Evolutionary conservation across 257 asterid genomes (phyloP), one percentile per base, ranked within the genome.

Genomic region (Dorcoceras hygrometricum): DNA sequence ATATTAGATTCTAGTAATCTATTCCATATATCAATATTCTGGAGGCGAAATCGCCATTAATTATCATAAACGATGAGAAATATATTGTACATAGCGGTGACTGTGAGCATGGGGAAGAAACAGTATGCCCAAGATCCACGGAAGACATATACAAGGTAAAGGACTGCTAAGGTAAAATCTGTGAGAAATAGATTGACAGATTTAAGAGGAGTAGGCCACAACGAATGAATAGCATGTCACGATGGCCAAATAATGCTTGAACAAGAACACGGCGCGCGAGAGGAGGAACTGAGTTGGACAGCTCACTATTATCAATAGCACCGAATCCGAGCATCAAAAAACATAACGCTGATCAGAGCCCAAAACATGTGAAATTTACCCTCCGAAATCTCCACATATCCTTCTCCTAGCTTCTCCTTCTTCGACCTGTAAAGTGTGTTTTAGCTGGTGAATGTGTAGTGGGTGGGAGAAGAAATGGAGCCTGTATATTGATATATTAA

Each of bases 261-360:
- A 58, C 23, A 68, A 12, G 6, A 27, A 68, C 59, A 57, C 24
- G 22, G 43, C 9, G 10, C 20, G 25, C 11, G n/a, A n/a, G n/a
- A n/a, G 66, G 66, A 9, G 57, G 12, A 2, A 43, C 53, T 2
- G 73, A 26, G 31, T 3, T 20, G 1, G 67, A 59, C 2, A 48
- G 51, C n/a, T 27, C 67, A 0, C 61, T 43, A 20, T 23, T 59
- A 2, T 57, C 67, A 6, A 69, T 27, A 18, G 67, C 16, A 1
- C 27, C 48, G 67, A 59, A 43, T 10, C 67, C 73, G 23, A 69
- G 67, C 11, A 5, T 25, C 3, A 60, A 48, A 67, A 59, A 69
- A 50, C n/a, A 22, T 46, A 8, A 25, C 20, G 29, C 73, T 46
- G 27, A 27, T 58, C 3, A 29, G 27, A 9, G 66, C 57, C 66